A percentile compares a stretch with the other conserved stretches of the same genome.
These are phyloP conservation scores for Teratosphaeria viscida DNA, from an alignment of 2,329 filamentous ascomycete genomes.

Conservation along the genomic window DNA sequence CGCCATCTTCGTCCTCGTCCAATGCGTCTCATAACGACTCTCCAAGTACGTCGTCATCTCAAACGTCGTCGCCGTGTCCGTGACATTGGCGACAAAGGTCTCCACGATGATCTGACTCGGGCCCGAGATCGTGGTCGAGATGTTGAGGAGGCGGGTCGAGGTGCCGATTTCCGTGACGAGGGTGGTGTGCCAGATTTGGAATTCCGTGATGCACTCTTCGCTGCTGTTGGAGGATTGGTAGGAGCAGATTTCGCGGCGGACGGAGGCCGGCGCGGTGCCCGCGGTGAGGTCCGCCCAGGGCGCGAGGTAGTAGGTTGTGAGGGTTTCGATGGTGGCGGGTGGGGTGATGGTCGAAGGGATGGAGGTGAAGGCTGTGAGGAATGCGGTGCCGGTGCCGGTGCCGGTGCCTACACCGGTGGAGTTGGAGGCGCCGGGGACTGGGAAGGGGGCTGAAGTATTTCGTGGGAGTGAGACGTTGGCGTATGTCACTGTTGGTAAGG, in stretches of 20 bases:
- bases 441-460: constrained; percentile 1
- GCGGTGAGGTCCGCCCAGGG: constrained; percentile 34
- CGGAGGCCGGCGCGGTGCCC: constrained; percentile 28
- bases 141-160: constrained; percentile 26
- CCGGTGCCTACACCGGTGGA: not conserved
- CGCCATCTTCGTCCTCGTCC: constrained; percentile 16
- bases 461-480: constrained; percentile 6
- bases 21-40: constrained; percentile 28
- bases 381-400: not conserved
- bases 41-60: constrained; percentile 30
- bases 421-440: constrained; percentile 2
- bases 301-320: constrained; percentile 36
- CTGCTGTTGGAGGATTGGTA: constrained; percentile 24
- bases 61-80: constrained; percentile 28
- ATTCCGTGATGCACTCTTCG: constrained; percentile 30
- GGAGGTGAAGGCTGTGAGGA: not conserved
- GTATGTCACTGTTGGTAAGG: constrained; percentile 18
- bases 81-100: constrained; percentile 29
- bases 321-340: constrained; percentile 27
- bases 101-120: constrained; percentile 28
- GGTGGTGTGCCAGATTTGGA: constrained; percentile 33
- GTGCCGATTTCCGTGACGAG: constrained; percentile 29
- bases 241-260: constrained; percentile 32
- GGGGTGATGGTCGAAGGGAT: constrained; percentile 23
- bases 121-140: constrained; percentile 30